phyloP scores from a whole-genome alignment of 805 yeast genomes.

The Cyberlindnera misumaiensis region DNA sequence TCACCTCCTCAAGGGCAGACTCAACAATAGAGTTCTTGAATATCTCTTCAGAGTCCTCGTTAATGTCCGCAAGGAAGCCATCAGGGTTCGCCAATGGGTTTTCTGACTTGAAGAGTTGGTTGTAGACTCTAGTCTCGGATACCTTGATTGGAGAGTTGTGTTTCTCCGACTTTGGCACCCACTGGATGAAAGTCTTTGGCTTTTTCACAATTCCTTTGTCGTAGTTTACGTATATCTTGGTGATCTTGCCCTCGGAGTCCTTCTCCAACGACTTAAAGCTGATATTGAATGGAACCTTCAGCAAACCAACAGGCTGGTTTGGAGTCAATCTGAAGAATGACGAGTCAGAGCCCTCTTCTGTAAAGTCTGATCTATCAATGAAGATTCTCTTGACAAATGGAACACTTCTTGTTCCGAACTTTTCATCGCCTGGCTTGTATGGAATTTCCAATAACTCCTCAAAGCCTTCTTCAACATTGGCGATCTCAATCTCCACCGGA shows the following conservation, averaged over 20 bases:
- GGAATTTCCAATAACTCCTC: constrained; percentile 72
- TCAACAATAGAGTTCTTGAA: constrained; percentile 66
- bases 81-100: constrained; percentile 86
- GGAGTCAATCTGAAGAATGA: constrained; percentile 94
- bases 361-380: constrained; percentile 86
- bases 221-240: constrained; percentile 71
- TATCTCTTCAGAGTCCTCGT: constrained; percentile 69
- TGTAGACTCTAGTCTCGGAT: constrained; percentile 78
- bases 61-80: constrained; percentile 81
- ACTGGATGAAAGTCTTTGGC: constrained; percentile 95
- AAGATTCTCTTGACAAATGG: constrained; percentile 72
- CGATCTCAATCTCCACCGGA: constrained; percentile 76
- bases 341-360: constrained; percentile 46
- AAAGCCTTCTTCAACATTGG: constrained; percentile 70
- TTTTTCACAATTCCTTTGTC: constrained; percentile 49
- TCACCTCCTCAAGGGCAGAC: constrained; percentile 63
- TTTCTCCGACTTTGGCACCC: constrained; percentile 74
- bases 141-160: constrained; percentile 58
- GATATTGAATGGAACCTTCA: constrained; percentile 83
- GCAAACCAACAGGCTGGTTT: constrained; percentile 88
- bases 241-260: constrained; percentile 55
- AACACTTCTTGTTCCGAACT: constrained; percentile 67
- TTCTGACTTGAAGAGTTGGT: constrained; percentile 82
- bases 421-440: constrained; percentile 79
- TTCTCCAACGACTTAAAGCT: constrained; percentile 62